Conservation (phyloP, 441 rosid genomes). For the Arabidopsis hybrid region DNA sequence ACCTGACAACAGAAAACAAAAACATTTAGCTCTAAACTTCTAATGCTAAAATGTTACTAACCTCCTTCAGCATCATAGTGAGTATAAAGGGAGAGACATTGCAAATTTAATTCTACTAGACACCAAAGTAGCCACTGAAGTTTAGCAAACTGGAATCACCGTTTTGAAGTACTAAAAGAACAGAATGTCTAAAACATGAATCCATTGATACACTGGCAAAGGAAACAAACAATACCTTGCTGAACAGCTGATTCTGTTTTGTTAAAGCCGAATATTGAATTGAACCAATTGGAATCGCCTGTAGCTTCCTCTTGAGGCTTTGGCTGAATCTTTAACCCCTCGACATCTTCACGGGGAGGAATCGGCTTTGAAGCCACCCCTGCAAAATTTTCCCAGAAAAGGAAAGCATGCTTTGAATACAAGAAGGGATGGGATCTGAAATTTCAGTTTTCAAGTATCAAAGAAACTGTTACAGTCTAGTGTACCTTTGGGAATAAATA, state of each 20-base stretch:
- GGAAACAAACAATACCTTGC: slow-evolving; percentile 51
- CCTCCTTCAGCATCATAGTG: not conserved
- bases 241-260: slow-evolving; percentile 39
- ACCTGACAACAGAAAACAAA: slow-evolving; percentile 29
- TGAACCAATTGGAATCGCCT: slow-evolving; percentile 50
- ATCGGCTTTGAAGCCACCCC: slow-evolving; percentile 56
- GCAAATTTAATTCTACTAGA: slow-evolving; percentile 8
- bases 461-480: slow-evolving; percentile 6
- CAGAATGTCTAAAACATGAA: slow-evolving; percentile 9
- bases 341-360: slow-evolving; percentile 37
- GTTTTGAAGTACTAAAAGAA: not conserved
- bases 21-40: not conserved
- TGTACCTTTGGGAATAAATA: slow-evolving; percentile 75
- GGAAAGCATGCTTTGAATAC: slow-evolving; percentile 12
- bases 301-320: slow-evolving; percentile 41
- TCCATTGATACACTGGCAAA: slow-evolving; percentile 22
- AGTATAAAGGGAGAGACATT: not conserved
- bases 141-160: slow-evolving; percentile 5
- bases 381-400: slow-evolving; percentile 38
- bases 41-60: not conserved
- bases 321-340: slow-evolving; percentile 37
- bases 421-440: not conserved
- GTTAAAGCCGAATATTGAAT: slow-evolving; percentile 46
- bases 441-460: not conserved
- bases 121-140: slow-evolving; percentile 15